These are phyloP conservation scores for Globisporangium radiosum DNA, from an alignment of 352 stramenopile species.

Conservation along the genomic window DNA sequence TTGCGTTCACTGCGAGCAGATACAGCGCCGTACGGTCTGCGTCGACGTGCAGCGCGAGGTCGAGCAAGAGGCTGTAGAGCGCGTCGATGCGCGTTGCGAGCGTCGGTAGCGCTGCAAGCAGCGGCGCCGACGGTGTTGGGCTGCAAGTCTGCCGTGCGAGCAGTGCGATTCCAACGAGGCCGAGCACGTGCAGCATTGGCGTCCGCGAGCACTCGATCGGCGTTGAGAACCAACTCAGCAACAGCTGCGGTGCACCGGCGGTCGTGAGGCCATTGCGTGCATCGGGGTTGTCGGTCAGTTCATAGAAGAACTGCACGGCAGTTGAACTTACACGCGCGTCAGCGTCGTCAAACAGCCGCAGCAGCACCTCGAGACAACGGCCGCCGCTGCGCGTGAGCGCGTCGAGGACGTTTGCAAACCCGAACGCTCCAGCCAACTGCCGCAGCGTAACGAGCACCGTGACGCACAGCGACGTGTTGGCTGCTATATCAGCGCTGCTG, in stretches of 20 bases:
- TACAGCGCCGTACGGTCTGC: constrained; percentile 29
- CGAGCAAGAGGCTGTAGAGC: constrained; percentile 39
- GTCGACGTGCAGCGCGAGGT: constrained; percentile 27
- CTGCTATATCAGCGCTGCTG: no score
- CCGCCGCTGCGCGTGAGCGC: constrained; percentile 48
- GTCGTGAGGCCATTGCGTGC: constrained; percentile 55
- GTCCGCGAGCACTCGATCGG: constrained; percentile 22
- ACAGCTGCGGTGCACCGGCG: constrained; percentile 40
- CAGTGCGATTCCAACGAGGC: constrained; percentile 39
- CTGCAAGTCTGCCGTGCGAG: constrained; percentile 35
- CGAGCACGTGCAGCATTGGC: constrained; percentile 29
- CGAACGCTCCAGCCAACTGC: constrained; percentile 32
- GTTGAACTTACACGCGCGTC: constrained; percentile 25
- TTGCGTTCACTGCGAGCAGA: constrained; percentile 30
- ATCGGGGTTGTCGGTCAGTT: constrained; percentile 44
- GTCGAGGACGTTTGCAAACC: constrained; percentile 49
- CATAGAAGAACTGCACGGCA: constrained; percentile 49
- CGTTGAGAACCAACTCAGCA: constrained; percentile 36
- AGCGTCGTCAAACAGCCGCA: constrained; percentile 32
- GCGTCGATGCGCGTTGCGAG: constrained; percentile 29
- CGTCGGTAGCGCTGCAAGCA: constrained; percentile 27
- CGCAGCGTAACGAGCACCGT: constrained; percentile 36
- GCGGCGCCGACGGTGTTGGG: constrained; percentile 8
- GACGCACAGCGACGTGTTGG: constrained; percentile 12
- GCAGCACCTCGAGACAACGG: constrained; percentile 35